These are phyloP conservation scores for Ophiostoma australiae DNA, from an alignment of 2,329 filamentous ascomycete species.

Conservation along the genomic window DNA sequence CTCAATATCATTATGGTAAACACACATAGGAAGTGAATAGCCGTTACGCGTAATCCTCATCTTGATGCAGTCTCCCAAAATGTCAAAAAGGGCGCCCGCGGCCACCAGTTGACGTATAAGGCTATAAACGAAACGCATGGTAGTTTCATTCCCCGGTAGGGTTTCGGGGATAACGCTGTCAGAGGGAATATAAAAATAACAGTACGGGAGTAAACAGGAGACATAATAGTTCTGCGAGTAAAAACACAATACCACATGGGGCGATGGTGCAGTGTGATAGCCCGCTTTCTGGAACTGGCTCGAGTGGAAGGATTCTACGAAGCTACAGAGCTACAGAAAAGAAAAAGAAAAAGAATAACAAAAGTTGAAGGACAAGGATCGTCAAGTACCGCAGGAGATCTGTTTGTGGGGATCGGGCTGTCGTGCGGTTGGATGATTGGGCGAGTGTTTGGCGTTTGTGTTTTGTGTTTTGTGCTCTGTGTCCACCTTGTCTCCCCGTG, in stretches of 20 bases:
- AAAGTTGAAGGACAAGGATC: not conserved
- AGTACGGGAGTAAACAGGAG: not conserved
- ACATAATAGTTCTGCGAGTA: not conserved
- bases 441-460: not conserved
- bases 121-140: constrained; percentile 7
- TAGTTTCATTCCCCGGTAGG: constrained; percentile 9
- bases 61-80: not conserved
- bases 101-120: not conserved
- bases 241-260: not conserved
- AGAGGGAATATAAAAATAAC: not conserved
- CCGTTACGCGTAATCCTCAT: constrained; percentile 8
- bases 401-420: not conserved
- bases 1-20: not conserved
- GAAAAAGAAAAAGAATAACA: not conserved
- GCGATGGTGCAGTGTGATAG: not conserved
- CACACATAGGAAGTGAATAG: not conserved
- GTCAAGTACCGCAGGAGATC: not conserved
- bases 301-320: not conserved
- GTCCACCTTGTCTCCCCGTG: not conserved
- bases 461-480: not conserved
- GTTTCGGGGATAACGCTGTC: not conserved
- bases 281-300: not conserved
- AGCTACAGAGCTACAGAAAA: not conserved
- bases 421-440: not conserved
- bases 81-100: not conserved